Percentiles rank a stretch among this genome's conserved stretches.
phyloP scores from a whole-genome alignment of 208 protist genomes.

The Naegleria fowleri region DNA sequence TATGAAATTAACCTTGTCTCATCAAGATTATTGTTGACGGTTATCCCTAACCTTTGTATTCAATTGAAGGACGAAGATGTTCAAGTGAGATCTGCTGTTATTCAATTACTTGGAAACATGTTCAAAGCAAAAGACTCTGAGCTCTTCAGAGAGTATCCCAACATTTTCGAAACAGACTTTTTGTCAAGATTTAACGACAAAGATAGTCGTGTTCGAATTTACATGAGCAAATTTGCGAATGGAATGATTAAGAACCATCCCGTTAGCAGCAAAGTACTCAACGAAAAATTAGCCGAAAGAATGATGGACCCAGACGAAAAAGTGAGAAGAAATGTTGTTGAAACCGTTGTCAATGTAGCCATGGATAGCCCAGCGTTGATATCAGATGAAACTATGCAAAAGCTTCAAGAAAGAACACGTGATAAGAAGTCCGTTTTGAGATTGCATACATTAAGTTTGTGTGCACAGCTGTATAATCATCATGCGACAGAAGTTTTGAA shows the following conservation, averaged over 20 bases:
- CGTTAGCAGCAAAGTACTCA: neutral
- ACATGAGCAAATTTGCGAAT: neutral
- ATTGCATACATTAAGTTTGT: neutral
- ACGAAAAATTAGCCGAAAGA: neutral
- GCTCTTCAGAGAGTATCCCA: neutral
- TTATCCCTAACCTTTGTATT: neutral
- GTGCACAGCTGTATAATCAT: neutral
- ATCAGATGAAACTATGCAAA: neutral
- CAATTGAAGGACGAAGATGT: conserved; percentile 15
- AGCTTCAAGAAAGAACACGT: conserved; percentile 4
- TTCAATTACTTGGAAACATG: conserved; percentile 2
- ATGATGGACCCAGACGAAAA: conserved; percentile 3
- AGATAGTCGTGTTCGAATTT: neutral
- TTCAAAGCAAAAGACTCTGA: neutral
- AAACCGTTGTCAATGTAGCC: neutral
- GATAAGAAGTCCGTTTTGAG: neutral
- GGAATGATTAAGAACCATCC: neutral
- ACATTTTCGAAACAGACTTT: neutral
- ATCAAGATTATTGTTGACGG: neutral
- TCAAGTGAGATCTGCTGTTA: neutral
- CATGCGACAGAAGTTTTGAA: neutral
- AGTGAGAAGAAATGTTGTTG: conserved; percentile 20
- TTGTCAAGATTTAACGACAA: neutral
- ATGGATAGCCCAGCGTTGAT: neutral
- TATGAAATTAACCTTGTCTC: neutral